A percentile compares a stretch with the other conserved stretches of the same genome.
phyloP scores from a whole-genome alignment of 2,329 filamentous ascomycete genomes.

The Beauveria scarabaeidicola region DNA sequence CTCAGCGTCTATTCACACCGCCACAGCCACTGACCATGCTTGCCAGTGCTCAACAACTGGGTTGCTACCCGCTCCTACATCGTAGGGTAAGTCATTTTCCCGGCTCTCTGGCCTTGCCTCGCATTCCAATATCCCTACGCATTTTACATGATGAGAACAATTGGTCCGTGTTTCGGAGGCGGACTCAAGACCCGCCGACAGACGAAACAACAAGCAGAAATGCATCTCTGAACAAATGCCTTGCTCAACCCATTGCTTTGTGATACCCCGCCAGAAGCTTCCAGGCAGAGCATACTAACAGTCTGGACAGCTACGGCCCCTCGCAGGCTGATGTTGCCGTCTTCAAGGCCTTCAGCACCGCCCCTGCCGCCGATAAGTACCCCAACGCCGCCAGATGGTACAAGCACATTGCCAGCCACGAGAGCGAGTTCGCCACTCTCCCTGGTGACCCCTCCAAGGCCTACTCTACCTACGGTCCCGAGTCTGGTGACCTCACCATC shows the following conservation, averaged over 20 bases:
- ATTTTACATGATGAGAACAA: slow-evolving; percentile 60
- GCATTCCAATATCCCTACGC: neutral
- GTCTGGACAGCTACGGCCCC: slow-evolving; percentile 43
- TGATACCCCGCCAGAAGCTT: neutral
- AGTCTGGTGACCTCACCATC: slow-evolving; percentile 64
- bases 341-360: slow-evolving; percentile 78
- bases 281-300: neutral
- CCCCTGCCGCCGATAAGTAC: slow-evolving; percentile 78
- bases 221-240: slow-evolving; percentile 61
- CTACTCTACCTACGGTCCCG: slow-evolving; percentile 86
- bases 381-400: slow-evolving; percentile 95
- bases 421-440: slow-evolving; percentile 85
- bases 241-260: neutral
- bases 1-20: slow-evolving; percentile 17
- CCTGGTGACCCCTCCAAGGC: slow-evolving; percentile 85
- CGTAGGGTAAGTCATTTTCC: slow-evolving; percentile 57
- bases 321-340: slow-evolving; percentile 93
- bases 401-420: slow-evolving; percentile 93
- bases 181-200: slow-evolving; percentile 83
- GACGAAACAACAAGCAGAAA: slow-evolving; percentile 67
- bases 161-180: slow-evolving; percentile 95
- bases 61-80: slow-evolving; percentile 72
- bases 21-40: slow-evolving; percentile 25
- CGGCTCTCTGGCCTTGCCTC: neutral
- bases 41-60: slow-evolving; percentile 61